phyloP scores from a whole-genome alignment of 345 rosid genomes.

The Durio zibethinus region DNA sequence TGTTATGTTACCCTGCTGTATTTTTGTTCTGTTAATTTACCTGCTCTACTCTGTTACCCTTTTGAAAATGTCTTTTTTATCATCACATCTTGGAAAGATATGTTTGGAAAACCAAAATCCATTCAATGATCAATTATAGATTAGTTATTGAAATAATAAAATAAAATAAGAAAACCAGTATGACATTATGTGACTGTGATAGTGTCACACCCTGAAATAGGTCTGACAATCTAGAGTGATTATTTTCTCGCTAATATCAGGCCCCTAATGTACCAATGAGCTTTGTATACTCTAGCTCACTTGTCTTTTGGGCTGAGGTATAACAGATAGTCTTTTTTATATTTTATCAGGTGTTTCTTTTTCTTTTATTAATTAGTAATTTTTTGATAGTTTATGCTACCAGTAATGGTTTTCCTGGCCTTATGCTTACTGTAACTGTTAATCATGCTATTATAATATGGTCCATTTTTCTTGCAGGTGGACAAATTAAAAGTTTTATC shows the following conservation, averaged over 20 bases:
- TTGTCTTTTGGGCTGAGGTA: too few species aligned
- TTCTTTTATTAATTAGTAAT: background rate
- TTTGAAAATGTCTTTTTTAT: background rate
- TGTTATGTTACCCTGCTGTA: background rate
- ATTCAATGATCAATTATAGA: background rate
- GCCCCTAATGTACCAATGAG: too few species aligned
- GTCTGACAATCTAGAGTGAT: too few species aligned
- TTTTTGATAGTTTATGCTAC: background rate
- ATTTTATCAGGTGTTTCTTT: background rate
- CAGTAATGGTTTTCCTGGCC: background rate
- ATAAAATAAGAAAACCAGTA: background rate
- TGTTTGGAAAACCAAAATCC: background rate
- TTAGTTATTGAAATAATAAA: background rate
- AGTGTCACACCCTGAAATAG: too few species aligned
- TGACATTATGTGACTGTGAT: background rate
- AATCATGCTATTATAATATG: background rate
- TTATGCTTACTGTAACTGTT: background rate
- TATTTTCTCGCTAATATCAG: too few species aligned
- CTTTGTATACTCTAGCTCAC: too few species aligned
- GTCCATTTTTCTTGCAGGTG: slow-evolving; percentile 45
- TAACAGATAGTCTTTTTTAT: too few species aligned
- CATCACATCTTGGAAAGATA: background rate
- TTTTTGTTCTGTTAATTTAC: background rate
- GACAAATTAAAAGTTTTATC: slow-evolving; percentile 78
- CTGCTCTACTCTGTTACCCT: background rate